Conservation (phyloP, 2,329 filamentous ascomycete species). For the Stemphylium vesicarium region DNA sequence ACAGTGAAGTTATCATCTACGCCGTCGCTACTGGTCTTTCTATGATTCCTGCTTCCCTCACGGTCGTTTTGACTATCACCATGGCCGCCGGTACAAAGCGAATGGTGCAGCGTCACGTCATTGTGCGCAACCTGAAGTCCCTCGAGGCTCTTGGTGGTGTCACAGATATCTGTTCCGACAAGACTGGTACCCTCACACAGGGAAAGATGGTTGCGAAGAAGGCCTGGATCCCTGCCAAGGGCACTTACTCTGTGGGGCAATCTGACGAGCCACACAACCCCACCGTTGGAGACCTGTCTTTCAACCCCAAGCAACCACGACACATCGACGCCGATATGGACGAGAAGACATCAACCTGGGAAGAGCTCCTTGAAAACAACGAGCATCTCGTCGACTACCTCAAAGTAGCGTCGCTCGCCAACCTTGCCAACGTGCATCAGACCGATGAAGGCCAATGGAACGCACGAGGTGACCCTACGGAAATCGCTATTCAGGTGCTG, state of each 20-base stretch:
- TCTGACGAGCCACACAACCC: conserved; percentile 42
- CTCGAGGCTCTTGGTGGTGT: conserved; percentile 46
- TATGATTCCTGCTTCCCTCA: conserved; percentile 49
- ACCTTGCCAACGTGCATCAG: conserved; percentile 5
- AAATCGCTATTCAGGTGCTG: conserved; percentile 77
- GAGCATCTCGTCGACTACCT: conserved; percentile 41
- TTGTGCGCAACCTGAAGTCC: conserved; percentile 46
- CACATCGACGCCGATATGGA: conserved; percentile 8
- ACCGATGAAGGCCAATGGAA: conserved; percentile 31
- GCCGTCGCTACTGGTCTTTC: conserved; percentile 48
- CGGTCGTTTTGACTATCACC: conserved; percentile 49
- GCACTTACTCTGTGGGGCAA: conserved; percentile 42
- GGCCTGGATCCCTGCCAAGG: conserved; percentile 44
- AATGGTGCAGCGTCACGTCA: conserved; percentile 45
- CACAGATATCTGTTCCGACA: conserved; percentile 59
- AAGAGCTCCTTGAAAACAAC: conserved; percentile 4
- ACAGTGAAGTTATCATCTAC: conserved; percentile 50
- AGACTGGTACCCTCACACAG: conserved; percentile 53
- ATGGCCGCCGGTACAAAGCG: conserved; percentile 49
- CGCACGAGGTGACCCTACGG: conserved; percentile 57
- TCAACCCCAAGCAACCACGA: conserved; percentile 30
- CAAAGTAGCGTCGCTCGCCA: conserved; percentile 48
- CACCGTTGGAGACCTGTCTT: conserved; percentile 36
- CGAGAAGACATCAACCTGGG: conserved; percentile 1
- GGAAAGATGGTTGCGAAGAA: conserved; percentile 46